Evolutionary conservation across 805 yeast species (phyloP), one percentile per base, ranked within the genome.

Genomic region (Candida namnaoensis): DNA sequence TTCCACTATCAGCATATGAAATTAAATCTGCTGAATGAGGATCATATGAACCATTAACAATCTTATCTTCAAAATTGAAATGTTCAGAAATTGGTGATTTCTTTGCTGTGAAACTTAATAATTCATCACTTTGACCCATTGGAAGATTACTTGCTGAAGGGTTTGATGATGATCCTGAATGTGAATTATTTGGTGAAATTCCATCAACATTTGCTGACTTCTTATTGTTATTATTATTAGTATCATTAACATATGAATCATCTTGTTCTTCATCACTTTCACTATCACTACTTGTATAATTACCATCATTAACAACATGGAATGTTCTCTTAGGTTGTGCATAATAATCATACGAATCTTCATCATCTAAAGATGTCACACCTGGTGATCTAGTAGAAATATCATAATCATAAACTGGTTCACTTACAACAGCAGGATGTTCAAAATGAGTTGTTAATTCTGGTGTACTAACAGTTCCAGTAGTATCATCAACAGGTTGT

Each of bases 61-160:
- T 19, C 19, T 12, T 9, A 11, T 12, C 33, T 12, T 7, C 7
- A 11, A 3, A 30, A 15, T 52, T 58, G 42, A 58, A 57, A 9
- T 53, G 60, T 3, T 60, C 45, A 27, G 51, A 53, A 38, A 50
- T 49, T 7, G 68, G 65, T 3, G 68, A 56, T 38, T 57, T 19
- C 19, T 19, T 53, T 2, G 65, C 68, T 7, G 54, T 56, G 42
- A 65, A 65, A 37, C 57, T 58, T 19, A 65, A 41, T 6, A 48
- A 56, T 3, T 52, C 64, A 37, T 53, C 51, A 2, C 27, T 32
- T 14, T 30, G 13, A 30, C 11, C 11, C n/a, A 4, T 26, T 7
- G 28, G 28, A 8, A 26, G 7, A 26, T 10, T 26, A 8, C 10
- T 10, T 26, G 28, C 28, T 26, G 28, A 26, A 26, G 10, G 3